A percentile compares a stretch with the other conserved stretches of the same genome.
Evolutionary conservation across 768 basidiomycete species (phyloP).

Genomic region (Podaxis carcinomalis): DNA sequence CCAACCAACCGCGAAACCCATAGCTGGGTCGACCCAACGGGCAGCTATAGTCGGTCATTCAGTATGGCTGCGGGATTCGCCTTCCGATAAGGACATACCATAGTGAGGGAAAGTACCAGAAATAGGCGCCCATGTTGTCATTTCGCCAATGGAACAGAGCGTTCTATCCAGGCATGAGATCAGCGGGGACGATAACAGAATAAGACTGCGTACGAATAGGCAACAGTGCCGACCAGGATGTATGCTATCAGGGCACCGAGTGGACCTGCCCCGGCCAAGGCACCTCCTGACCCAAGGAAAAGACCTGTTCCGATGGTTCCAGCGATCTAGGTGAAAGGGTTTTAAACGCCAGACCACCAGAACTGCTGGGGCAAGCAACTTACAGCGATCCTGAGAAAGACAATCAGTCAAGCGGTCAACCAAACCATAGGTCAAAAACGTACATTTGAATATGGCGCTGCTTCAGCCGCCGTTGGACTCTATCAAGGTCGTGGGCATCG

Average conservation of each 20-base stretch:
- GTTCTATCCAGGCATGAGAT: slow-evolving; percentile 29
- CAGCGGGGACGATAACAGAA: background rate
- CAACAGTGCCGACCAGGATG: slow-evolving; percentile 57
- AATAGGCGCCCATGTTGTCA: slow-evolving; percentile 78
- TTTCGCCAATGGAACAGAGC: slow-evolving; percentile 67
- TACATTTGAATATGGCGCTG: slow-evolving; percentile 81
- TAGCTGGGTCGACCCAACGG: slow-evolving; percentile 55
- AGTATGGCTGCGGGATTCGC: background rate
- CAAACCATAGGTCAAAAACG: slow-evolving; percentile 16
- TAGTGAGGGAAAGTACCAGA: slow-evolving; percentile 78
- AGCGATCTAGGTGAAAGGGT: slow-evolving; percentile 43
- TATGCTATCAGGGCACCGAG: slow-evolving; percentile 66
- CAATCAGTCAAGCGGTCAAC: background rate
- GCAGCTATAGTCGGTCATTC: slow-evolving; percentile 28
- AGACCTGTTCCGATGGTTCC: slow-evolving; percentile 75
- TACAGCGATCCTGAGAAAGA: slow-evolving; percentile 54
- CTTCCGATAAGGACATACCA: slow-evolving; percentile 28
- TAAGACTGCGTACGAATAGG: slow-evolving; percentile 48
- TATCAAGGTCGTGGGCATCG: slow-evolving; percentile 61
- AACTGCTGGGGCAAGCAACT: slow-evolving; percentile 17
- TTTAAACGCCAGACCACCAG: background rate
- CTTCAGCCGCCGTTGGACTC: slow-evolving; percentile 67
- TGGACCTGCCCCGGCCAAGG: slow-evolving; percentile 59
- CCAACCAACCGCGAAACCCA: slow-evolving; percentile 57
- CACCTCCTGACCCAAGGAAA: slow-evolving; percentile 66